A percentile compares a stretch with the other conserved stretches of the same genome.
Conservation (phyloP, 1,139 yeast species). For the Blastobotrys apis region DNA sequence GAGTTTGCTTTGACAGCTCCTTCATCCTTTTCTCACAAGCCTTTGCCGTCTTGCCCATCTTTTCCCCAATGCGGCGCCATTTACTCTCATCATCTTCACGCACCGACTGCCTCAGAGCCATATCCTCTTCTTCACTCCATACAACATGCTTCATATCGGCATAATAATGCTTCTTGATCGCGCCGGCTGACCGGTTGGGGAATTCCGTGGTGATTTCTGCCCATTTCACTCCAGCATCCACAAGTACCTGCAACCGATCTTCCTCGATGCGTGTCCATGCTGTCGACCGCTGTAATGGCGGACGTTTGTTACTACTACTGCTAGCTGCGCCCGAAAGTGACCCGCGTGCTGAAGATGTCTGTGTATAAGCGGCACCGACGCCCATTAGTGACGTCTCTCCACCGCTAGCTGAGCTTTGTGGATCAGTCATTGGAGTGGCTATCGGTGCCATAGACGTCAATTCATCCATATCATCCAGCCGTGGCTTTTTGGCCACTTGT, state of each 20-base stretch:
- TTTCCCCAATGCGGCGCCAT: conserved; percentile 32
- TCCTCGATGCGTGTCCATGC: conserved; percentile 30
- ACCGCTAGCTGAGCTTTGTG: neutral
- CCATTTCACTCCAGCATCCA: conserved; percentile 33
- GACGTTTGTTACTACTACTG: neutral
- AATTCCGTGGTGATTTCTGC: conserved; percentile 29
- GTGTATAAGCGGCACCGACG: too few relatives aligned
- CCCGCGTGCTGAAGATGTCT: too few relatives aligned
- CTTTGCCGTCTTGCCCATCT: conserved; percentile 30
- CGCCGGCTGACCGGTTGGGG: conserved; percentile 34
- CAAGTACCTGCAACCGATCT: conserved; percentile 27
- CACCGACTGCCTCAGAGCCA: conserved; percentile 24
- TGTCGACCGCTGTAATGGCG: conserved; percentile 20
- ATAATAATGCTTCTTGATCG: conserved; percentile 33
- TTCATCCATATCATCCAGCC: conserved; percentile 2
- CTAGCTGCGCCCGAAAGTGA: neutral
- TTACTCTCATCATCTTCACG: conserved; percentile 29
- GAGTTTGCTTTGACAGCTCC: too few relatives aligned
- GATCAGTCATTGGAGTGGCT: neutral
- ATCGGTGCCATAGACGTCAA: neutral
- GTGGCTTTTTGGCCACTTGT: conserved; percentile 5
- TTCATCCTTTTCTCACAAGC: conserved; percentile 31
- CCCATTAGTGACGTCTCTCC: neutral
- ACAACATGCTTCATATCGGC: conserved; percentile 33
- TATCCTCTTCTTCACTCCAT: conserved; percentile 31